These are phyloP conservation scores for Paraconiothyrium brasiliense DNA, from an alignment of 2,329 filamentous ascomycete species.

Conservation along the genomic window DNA sequence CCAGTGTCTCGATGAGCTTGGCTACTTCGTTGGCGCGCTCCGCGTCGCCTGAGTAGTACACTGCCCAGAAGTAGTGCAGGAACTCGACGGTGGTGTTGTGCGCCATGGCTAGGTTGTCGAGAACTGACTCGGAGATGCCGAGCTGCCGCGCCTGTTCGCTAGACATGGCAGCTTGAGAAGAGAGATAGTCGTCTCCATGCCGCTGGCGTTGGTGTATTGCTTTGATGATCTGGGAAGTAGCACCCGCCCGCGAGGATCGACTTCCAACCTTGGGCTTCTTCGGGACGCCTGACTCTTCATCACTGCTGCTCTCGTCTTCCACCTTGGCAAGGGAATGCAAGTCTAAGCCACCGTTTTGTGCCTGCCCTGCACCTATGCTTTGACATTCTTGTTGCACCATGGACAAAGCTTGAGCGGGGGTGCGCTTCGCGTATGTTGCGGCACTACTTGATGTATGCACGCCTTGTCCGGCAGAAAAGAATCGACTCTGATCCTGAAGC, in stretches of 20 bases:
- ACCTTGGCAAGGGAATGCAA: constrained; percentile 73
- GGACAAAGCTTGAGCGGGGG: constrained; percentile 73
- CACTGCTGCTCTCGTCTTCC: constrained; percentile 69
- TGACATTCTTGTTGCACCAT: constrained; percentile 71
- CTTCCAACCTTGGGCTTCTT: constrained; percentile 72
- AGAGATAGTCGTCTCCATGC: constrained; percentile 59
- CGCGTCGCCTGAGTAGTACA: constrained; percentile 88
- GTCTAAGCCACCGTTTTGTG: constrained; percentile 54
- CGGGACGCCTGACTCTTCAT: constrained; percentile 67
- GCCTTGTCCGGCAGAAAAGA: constrained; percentile 69
- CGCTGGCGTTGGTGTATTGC: constrained; percentile 70
- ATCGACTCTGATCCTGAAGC: constrained; percentile 84
- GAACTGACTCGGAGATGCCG: constrained; percentile 56
- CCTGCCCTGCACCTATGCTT: constrained; percentile 49
- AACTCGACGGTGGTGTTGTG: constrained; percentile 96
- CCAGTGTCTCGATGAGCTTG: constrained; percentile 83
- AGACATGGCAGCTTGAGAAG: constrained; percentile 34
- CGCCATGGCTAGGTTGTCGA: constrained; percentile 74
- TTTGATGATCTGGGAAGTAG: constrained; percentile 72
- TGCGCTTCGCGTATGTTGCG: constrained; percentile 72
- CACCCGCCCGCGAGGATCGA: constrained; percentile 69
- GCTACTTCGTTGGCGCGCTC: constrained; percentile 82
- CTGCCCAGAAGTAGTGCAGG: constrained; percentile 94
- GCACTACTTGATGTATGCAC: constrained; percentile 59
- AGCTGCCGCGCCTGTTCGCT: constrained; percentile 42